phyloP scores from a whole-genome alignment of 768 basidiomycete genomes.

The Hericium coralloides region DNA sequence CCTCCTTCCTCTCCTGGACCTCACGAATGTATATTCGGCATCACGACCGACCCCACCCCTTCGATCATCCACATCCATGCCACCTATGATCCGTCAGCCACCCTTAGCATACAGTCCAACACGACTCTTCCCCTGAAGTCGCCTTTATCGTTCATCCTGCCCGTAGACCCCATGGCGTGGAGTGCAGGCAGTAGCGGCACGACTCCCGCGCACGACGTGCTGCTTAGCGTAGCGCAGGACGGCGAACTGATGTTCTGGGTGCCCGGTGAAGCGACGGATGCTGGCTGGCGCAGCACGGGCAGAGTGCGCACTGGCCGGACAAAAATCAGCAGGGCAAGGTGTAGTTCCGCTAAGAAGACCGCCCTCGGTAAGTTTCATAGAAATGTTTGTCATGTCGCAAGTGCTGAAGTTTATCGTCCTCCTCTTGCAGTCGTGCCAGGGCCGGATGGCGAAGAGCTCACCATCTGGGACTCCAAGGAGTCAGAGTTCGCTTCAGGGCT shows the following conservation, averaged over 20 bases:
- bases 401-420: not conserved
- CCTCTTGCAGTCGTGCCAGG: constrained; percentile 45
- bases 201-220: constrained; percentile 49
- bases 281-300: constrained; percentile 59
- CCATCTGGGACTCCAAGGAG: constrained; percentile 94
- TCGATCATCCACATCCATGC: constrained; percentile 47
- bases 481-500: constrained; percentile 89
- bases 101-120: constrained; percentile 39
- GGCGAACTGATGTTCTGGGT: constrained; percentile 89
- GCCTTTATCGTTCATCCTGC: constrained; percentile 42
- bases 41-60: constrained; percentile 45
- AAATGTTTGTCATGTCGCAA: not conserved
- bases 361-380: constrained; percentile 54
- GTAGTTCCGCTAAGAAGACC: constrained; percentile 89
- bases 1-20: constrained; percentile 29
- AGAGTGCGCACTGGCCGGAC: constrained; percentile 62
- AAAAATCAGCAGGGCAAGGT: constrained; percentile 62
- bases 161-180: constrained; percentile 89
- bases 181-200: constrained; percentile 21
- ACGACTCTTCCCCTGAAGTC: constrained; percentile 42
- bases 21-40: constrained; percentile 54
- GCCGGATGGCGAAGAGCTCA: constrained; percentile 65
- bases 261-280: constrained; percentile 31
- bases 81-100: constrained; percentile 23
- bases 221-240: constrained; percentile 66